Evolutionary conservation across 208 protist genomes (phyloP).

Genomic region (Angomonas ambiguus): DNA sequence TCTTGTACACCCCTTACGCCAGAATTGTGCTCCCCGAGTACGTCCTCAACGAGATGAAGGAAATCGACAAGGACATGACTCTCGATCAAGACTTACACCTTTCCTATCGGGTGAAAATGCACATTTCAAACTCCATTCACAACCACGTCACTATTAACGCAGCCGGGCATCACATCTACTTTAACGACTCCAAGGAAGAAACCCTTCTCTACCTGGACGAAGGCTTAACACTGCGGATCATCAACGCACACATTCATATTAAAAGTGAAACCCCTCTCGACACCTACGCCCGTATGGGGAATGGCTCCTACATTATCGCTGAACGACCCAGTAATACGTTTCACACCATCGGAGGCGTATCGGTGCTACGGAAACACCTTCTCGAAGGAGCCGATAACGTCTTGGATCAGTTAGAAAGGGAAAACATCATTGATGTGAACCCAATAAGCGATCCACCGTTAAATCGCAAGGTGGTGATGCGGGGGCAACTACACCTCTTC

Average conservation of each 20-base stretch:
- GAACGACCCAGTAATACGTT: slow-evolving; percentile 32
- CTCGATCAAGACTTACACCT: slow-evolving; percentile 47
- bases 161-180: slow-evolving; percentile 50
- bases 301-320: slow-evolving; percentile 64
- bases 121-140: slow-evolving; percentile 23
- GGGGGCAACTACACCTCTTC: neutral
- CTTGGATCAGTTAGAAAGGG: neutral
- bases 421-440: neutral
- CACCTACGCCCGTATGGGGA: slow-evolving; percentile 46
- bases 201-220: slow-evolving; percentile 53
- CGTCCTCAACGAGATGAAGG: slow-evolving; percentile 28
- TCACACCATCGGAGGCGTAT: neutral
- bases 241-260: slow-evolving; percentile 51
- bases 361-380: neutral
- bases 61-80: slow-evolving; percentile 38
- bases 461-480: neutral
- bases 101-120: slow-evolving; percentile 35
- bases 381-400: neutral
- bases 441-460: neutral
- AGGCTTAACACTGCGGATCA: slow-evolving; percentile 61
- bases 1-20: slow-evolving; percentile 64
- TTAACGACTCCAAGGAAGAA: slow-evolving; percentile 26
- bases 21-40: slow-evolving; percentile 52
- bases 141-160: slow-evolving; percentile 67
- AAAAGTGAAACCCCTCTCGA: slow-evolving; percentile 37